Percentiles rank a stretch among this genome's conserved stretches.
These are phyloP conservation scores for Orbilia brochopaga DNA, from an alignment of 2,329 filamentous ascomycete genomes.

Conservation along the genomic window DNA sequence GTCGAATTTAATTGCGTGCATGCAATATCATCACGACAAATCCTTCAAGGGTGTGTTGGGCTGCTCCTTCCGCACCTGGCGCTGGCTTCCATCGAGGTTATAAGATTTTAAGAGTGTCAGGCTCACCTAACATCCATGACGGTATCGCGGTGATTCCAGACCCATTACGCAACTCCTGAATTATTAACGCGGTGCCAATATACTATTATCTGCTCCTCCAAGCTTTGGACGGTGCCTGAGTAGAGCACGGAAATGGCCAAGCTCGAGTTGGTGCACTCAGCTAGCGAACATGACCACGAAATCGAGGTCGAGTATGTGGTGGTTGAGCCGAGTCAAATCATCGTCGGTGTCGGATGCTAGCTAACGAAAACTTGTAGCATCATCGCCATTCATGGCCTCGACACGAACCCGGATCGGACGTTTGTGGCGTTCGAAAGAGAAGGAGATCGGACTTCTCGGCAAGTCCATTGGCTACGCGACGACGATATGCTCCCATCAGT, in stretches of 20 bases:
- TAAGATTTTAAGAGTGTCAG: too few species aligned
- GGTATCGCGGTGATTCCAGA: too few species aligned
- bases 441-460: neutral
- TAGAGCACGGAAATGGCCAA: neutral
- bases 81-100: too few species aligned
- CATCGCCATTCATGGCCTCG: constrained; percentile 1
- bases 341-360: neutral
- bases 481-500: neutral
- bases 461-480: constrained; percentile 1
- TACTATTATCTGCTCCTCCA: neutral
- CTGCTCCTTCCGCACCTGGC: too few species aligned
- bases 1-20: too few species aligned
- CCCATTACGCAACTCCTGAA: too few species aligned
- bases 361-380: neutral
- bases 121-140: too few species aligned
- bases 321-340: neutral
- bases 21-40: too few species aligned
- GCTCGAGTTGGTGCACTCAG: neutral
- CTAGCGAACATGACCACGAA: neutral
- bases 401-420: constrained; percentile 1
- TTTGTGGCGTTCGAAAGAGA: neutral
- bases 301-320: neutral
- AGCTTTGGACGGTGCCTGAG: neutral
- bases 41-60: too few species aligned
- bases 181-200: neutral